These are phyloP conservation scores for Claviceps spartinae DNA, from an alignment of 2,329 filamentous ascomycete genomes.

Conservation along the genomic window DNA sequence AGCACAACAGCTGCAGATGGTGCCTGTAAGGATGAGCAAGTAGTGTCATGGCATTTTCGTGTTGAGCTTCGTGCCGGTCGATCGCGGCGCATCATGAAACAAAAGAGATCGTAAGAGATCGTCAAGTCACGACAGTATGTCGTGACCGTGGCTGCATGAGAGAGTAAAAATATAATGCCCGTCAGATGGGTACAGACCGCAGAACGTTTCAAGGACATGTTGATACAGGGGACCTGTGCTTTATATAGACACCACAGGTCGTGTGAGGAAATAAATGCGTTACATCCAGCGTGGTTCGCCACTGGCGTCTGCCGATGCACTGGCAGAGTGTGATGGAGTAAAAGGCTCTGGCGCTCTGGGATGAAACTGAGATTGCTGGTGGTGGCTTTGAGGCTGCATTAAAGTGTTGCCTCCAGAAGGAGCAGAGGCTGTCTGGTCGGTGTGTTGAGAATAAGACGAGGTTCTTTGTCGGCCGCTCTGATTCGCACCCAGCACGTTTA, in stretches of 20 bases:
- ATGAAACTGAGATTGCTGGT: conserved; percentile 14
- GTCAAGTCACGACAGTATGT: conserved; percentile 26
- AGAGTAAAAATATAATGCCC: conserved; percentile 11
- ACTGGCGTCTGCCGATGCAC: conserved; percentile 16
- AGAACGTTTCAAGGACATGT: conserved; percentile 8
- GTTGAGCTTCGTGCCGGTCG: conserved; percentile 12
- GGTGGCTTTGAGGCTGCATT: conserved; percentile 13
- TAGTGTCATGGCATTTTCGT: conserved; percentile 11
- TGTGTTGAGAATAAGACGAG: conserved; percentile 20
- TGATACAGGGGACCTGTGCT: conserved; percentile 18
- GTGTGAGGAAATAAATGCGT: conserved; percentile 9
- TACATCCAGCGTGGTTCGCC: conserved; percentile 27
- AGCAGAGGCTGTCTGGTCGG: conserved; percentile 18
- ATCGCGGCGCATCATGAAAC: conserved; percentile 20
- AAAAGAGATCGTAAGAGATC: conserved; percentile 20
- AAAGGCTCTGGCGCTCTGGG: conserved; percentile 16
- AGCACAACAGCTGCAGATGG: conserved; percentile 15
- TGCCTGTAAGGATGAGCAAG: conserved; percentile 11
- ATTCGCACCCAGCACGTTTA: conserved; percentile 8
- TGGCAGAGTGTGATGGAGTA: conserved; percentile 12
- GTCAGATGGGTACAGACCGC: conserved; percentile 9
- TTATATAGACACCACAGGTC: conserved; percentile 12
- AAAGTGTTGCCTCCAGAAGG: conserved; percentile 13
- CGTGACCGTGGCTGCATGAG: conserved; percentile 21
- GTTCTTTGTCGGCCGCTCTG: conserved; percentile 20